Conservation (phyloP, 2,329 filamentous ascomycete genomes). For the Elsinoe fawcettii region DNA sequence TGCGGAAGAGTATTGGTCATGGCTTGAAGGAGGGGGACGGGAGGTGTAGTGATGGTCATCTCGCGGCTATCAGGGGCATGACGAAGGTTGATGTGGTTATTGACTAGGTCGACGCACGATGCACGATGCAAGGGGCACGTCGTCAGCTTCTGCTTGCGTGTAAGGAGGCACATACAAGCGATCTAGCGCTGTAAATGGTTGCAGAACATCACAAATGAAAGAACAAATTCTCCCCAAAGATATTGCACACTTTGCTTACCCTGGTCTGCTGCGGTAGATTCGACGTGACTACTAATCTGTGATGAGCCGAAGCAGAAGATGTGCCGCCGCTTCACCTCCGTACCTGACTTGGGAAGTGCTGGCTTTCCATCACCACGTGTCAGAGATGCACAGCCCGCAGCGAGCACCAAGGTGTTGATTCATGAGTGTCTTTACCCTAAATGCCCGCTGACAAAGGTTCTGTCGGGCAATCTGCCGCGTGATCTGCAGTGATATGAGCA, state of each 20-base stretch:
- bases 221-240: not conserved
- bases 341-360: not conserved
- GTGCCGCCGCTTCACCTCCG: no score
- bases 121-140: not conserved
- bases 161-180: not conserved
- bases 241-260: not conserved
- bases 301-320: no score
- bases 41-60: constrained; percentile 5
- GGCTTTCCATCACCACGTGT: not conserved
- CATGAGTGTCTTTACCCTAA: no score
- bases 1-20: constrained; percentile 9
- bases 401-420: not conserved
- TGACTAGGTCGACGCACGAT: constrained; percentile 1
- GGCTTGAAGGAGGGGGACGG: constrained; percentile 14
- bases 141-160: not conserved
- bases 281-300: no score
- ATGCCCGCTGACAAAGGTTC: not conserved
- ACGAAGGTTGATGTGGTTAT: constrained; percentile 11
- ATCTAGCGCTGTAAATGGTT: not conserved
- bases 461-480: no score
- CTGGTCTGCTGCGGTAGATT: no score
- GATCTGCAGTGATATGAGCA: no score
- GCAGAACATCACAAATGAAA: not conserved
- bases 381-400: not conserved
- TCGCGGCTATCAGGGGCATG: constrained; percentile 8